Base-by-base conservation (phyloP, 192 early-diverging fungal species). In the Ambispora gerdemannii region DNA sequence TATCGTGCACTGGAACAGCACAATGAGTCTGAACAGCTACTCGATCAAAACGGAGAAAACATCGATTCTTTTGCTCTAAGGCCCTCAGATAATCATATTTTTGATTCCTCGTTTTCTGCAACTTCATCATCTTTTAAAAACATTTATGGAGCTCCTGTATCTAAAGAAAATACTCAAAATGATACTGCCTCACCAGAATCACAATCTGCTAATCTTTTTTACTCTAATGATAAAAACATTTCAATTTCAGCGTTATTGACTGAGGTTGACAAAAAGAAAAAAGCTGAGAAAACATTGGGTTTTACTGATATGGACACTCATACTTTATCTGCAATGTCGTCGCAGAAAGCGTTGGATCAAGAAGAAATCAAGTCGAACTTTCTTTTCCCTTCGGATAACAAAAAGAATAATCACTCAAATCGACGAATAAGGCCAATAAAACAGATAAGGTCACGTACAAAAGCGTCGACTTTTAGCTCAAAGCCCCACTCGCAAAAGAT, bases 351-450 rank as follows among this genome's bases (percentile, higher is more conserved):
- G n/a, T n/a, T n/a, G n/a, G n/a, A n/a, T n/a, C n/a, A n/a, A n/a
- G 7, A 15, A 43, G 38, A 43, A 15, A 43, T 43, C 38, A 43
- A 15, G 38, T 15, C 38, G 6, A 43, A 10, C 6, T 43, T 6
- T 43, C 38, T 43, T n/a, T n/a, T n/a, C n/a, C n/a, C n/a, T n/a
- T n/a, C n/a, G n/a, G n/a, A n/a, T n/a, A n/a, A n/a, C n/a, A n/a
- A n/a, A n/a, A n/a, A n/a, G n/a, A n/a, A n/a, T n/a, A n/a, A n/a
- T n/a, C n/a, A n/a, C n/a, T n/a, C n/a, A 55, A 27, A 55, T 55
- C 25, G 58, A 32, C 27, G 58, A 60, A 60, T 60, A 15, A 24
- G 58, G 3, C 58, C 58, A 19, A 60, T 60, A n/a, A 34, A 31
- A 34, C 11, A 60, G n/a, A 19, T 60, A 20, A 31, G 27, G 7